These are phyloP conservation scores for Backusella tuberculispora DNA, from an alignment of 192 early-diverging fungal genomes.

Conservation along the genomic window DNA sequence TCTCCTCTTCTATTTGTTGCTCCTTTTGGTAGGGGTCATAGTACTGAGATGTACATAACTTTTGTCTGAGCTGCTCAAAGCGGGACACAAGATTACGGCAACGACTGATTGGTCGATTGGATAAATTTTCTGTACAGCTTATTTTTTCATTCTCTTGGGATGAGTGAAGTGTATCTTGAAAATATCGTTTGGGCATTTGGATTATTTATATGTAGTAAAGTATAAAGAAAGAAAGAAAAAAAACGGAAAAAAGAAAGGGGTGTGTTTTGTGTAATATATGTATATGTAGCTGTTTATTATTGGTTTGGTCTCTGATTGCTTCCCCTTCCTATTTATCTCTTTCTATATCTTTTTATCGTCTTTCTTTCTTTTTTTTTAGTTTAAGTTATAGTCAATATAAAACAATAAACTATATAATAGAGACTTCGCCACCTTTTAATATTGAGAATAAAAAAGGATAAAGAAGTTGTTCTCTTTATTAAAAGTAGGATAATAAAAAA, in stretches of 20 bases:
- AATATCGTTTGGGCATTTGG: slow-evolving; percentile 4
- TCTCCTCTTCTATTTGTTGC: slow-evolving; percentile 2
- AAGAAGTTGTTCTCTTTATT: too few relatives aligned
- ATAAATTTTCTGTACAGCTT: background rate
- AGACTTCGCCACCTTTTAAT: too few relatives aligned
- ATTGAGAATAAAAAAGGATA: too few relatives aligned
- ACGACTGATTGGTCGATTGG: slow-evolving; percentile 1
- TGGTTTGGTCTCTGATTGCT: background rate
- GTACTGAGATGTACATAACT: slow-evolving; percentile 11
- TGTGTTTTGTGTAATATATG: background rate
- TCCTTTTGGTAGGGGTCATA: slow-evolving; percentile 23
- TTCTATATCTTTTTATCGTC: background rate
- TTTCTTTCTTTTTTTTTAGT: too few relatives aligned
- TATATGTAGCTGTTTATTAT: background rate
- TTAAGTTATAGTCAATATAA: too few relatives aligned
- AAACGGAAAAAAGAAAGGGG: background rate
- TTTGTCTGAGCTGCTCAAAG: slow-evolving; percentile 11
- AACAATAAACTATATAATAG: too few relatives aligned
- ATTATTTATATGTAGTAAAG: background rate
- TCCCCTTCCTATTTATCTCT: background rate
- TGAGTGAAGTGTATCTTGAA: background rate
- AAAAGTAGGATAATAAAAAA: too few relatives aligned
- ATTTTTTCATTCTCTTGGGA: background rate
- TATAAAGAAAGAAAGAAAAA: background rate
- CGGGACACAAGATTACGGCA: slow-evolving; percentile 9